phyloP scores from a whole-genome alignment of 306 rosid species.

The Hippophae rhamnoides region DNA sequence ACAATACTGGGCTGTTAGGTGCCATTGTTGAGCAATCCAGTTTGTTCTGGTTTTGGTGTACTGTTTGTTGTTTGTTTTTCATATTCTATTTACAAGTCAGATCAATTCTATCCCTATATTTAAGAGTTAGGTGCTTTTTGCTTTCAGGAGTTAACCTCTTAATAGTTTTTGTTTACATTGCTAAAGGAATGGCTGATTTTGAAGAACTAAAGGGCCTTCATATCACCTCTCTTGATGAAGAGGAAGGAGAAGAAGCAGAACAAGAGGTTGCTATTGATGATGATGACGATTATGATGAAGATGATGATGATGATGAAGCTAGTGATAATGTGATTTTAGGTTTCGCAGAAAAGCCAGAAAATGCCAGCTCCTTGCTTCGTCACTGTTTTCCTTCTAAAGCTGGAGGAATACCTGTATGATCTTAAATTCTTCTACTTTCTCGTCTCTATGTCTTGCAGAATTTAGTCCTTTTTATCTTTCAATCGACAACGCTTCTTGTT shows the following conservation, averaged over 20 bases:
- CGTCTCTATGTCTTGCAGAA: not conserved
- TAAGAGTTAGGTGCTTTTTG: too few species aligned
- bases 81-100: too few species aligned
- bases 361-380: conserved; percentile 38
- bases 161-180: too few species aligned
- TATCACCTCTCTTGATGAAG: conserved; percentile 1
- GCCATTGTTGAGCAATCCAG: too few species aligned
- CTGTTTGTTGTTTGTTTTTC: too few species aligned
- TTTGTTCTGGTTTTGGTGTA: too few species aligned
- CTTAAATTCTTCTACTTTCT: conserved; percentile 3
- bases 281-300: not conserved
- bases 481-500: not conserved
- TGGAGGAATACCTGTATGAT: conserved; percentile 73
- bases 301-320: conserved; percentile 39
- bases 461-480: not conserved
- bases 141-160: too few species aligned
- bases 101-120: too few species aligned
- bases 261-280: not conserved
- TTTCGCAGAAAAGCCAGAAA: conserved; percentile 48
- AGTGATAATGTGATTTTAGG: conserved; percentile 44
- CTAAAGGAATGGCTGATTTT: not conserved
- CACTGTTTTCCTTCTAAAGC: conserved; percentile 82
- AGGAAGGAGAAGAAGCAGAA: conserved; percentile 5
- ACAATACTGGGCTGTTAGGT: too few species aligned
- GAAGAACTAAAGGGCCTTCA: conserved; percentile 3